Conservation (phyloP, 192 early-diverging fungal genomes). For the Obelidium mucronatum region DNA sequence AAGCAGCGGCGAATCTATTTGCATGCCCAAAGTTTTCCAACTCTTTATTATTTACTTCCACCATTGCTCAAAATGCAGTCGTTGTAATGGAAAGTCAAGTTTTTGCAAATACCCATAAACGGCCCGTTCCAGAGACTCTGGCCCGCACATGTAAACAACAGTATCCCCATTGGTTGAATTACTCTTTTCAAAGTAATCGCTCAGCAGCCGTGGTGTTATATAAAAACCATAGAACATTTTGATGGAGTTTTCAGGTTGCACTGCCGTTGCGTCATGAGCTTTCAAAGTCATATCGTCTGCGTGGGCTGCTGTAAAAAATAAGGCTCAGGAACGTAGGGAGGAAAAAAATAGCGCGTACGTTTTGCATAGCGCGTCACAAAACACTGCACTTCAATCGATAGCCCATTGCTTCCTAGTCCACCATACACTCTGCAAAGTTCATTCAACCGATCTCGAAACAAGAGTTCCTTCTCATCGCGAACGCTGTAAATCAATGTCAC, state of each 20-base stretch:
- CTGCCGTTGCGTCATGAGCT: no score
- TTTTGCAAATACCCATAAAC: constrained; percentile 14
- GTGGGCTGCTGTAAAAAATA: no score
- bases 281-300: no score
- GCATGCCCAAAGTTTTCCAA: no score
- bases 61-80: constrained; percentile 29
- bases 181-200: constrained; percentile 9
- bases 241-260: no score
- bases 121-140: constrained; percentile 13
- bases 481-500: constrained; percentile 30
- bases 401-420: background rate
- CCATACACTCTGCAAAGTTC: constrained; percentile 1
- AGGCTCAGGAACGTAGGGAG: no score
- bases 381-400: constrained; percentile 11
- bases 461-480: constrained; percentile 20
- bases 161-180: constrained; percentile 5
- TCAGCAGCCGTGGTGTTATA: constrained; percentile 20
- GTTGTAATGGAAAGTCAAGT: constrained; percentile 17
- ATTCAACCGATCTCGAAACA: constrained; percentile 19
- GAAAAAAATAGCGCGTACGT: background rate
- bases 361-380: constrained; percentile 26
- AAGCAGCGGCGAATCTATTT: no score
- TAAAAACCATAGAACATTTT: constrained; percentile 25
- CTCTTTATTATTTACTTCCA: constrained; percentile 20
- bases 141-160: constrained; percentile 30